phyloP scores from a whole-genome alignment of 2,329 filamentous ascomycete species.

The Herpotrichia juniperi region DNA sequence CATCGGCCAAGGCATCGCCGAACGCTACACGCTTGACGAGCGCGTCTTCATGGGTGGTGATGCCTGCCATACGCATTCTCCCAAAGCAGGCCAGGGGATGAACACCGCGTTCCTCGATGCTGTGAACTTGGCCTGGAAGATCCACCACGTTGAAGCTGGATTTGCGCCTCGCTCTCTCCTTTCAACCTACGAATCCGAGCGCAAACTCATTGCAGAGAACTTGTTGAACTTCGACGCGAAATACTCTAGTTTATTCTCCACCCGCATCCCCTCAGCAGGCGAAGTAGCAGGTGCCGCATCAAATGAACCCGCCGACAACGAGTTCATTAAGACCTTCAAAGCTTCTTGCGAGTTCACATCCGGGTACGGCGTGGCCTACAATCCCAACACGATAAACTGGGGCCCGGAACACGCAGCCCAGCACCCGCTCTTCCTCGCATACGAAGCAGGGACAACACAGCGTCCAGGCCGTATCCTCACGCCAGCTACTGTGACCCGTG shows the following conservation, averaged over 20 bases:
- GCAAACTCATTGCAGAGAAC: slow-evolving; percentile 82
- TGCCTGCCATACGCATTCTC: slow-evolving; percentile 67
- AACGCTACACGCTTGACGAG: slow-evolving; percentile 68
- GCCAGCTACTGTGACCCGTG: slow-evolving; percentile 81
- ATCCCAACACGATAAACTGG: slow-evolving; percentile 85
- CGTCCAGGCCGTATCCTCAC: slow-evolving; percentile 76
- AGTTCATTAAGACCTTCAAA: slow-evolving; percentile 90
- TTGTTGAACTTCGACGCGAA: slow-evolving; percentile 85
- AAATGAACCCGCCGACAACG: slow-evolving; percentile 64
- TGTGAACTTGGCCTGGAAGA: slow-evolving; percentile 93
- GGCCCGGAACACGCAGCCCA: slow-evolving; percentile 72
- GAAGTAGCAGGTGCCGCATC: slow-evolving; percentile 71
- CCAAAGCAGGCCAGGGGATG: slow-evolving; percentile 70
- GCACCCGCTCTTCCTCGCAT: slow-evolving; percentile 71
- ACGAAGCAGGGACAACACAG: slow-evolving; percentile 61
- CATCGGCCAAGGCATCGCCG: slow-evolving; percentile 70
- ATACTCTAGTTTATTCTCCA: slow-evolving; percentile 89
- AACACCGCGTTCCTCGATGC: slow-evolving; percentile 68
- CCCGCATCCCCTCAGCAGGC: slow-evolving; percentile 72
- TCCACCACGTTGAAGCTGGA: slow-evolving; percentile 85
- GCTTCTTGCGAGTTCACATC: slow-evolving; percentile 90
- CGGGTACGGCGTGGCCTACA: slow-evolving; percentile 88
- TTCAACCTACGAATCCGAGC: slow-evolving; percentile 84
- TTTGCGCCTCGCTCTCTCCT: slow-evolving; percentile 78
- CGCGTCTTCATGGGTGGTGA: slow-evolving; percentile 71